Conservation (phyloP, 768 basidiomycete species). For the Ephemerocybe angulata region DNA sequence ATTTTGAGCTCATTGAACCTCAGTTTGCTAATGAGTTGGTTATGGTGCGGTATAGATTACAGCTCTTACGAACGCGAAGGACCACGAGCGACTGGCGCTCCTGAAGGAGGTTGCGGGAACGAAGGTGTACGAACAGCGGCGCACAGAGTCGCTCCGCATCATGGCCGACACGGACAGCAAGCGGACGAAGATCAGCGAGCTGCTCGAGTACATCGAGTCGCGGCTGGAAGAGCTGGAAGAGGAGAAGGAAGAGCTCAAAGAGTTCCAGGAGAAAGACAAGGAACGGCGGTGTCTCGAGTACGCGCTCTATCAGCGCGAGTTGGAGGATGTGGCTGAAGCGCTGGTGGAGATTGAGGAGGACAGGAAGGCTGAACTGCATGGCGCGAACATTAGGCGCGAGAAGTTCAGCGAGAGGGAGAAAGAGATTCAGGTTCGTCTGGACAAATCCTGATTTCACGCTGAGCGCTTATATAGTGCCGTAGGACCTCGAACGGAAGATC, state of each 20-base stretch:
- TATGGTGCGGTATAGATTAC: conserved; percentile 63
- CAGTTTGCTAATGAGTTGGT: background rate
- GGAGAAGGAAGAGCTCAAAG: conserved; percentile 96
- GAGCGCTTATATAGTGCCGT: conserved; percentile 6
- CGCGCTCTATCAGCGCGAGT: conserved; percentile 85
- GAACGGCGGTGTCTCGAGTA: conserved; percentile 94
- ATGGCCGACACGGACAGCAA: conserved; percentile 97
- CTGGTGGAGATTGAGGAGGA: conserved; percentile 86
- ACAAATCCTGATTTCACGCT: background rate
- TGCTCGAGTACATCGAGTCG: conserved; percentile 88
- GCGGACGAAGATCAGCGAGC: conserved; percentile 84
- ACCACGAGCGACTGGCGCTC: conserved; percentile 88
- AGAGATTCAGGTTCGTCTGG: conserved; percentile 65
- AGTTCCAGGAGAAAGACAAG: conserved; percentile 94
- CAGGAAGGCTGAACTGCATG: conserved; percentile 75
- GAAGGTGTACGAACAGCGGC: conserved; percentile 94
- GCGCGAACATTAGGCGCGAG: conserved; percentile 76
- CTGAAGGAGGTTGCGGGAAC: conserved; percentile 98
- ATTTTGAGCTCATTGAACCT: too few species aligned
- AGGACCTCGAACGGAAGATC: conserved; percentile 75
- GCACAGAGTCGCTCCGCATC: conserved; percentile 88
- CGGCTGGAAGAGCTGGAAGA: conserved; percentile 90
- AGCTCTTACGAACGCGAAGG: conserved; percentile 93
- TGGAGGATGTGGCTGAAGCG: conserved; percentile 83
- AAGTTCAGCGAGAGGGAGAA: conserved; percentile 83